These are phyloP conservation scores for Phytophthora podocarpi DNA, from an alignment of 352 stramenopile species.

Conservation along the genomic window DNA sequence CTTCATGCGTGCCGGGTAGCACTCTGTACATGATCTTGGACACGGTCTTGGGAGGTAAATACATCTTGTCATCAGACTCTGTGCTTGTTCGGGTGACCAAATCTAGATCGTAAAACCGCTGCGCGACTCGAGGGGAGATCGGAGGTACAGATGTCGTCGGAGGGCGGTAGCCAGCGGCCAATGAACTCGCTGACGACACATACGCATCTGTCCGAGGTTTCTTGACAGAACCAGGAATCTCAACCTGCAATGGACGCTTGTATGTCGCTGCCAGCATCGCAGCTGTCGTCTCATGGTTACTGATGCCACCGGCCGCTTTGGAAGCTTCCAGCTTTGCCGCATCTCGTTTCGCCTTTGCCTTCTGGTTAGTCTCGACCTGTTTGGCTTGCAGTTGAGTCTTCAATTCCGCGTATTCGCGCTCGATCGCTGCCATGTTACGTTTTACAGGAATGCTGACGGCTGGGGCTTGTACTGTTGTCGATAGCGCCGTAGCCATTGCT, in stretches of 20 bases:
- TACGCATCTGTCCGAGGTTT: slow-evolving; percentile 24
- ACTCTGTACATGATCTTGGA: slow-evolving; percentile 75
- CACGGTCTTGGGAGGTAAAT: slow-evolving; percentile 72
- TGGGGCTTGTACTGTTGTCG: slow-evolving; percentile 6
- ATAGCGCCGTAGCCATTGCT: neutral
- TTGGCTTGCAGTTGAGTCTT: slow-evolving; percentile 65
- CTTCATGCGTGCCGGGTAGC: slow-evolving; percentile 31
- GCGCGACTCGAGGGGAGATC: slow-evolving; percentile 59
- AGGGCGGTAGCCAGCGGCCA: slow-evolving; percentile 3
- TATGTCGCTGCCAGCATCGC: slow-evolving; percentile 16
- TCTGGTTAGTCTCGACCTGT: slow-evolving; percentile 45
- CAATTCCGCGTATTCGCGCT: slow-evolving; percentile 66
- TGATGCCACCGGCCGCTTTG: slow-evolving; percentile 4
- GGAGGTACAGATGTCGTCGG: slow-evolving; percentile 21
- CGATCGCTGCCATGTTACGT: slow-evolving; percentile 37
- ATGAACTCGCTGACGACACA: neutral
- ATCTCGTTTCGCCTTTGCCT: slow-evolving; percentile 33
- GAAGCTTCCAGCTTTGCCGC: slow-evolving; percentile 23
- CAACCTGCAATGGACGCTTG: slow-evolving; percentile 38
- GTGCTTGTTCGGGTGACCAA: slow-evolving; percentile 57
- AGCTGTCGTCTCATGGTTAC: slow-evolving; percentile 9
- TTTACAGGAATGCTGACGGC: slow-evolving; percentile 6
- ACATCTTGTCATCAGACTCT: slow-evolving; percentile 77
- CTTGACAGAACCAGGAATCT: slow-evolving; percentile 27
- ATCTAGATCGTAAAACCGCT: slow-evolving; percentile 77